These are phyloP conservation scores for Takashimella tepidaria DNA, from an alignment of 1,284 basidiomycete species.

Conservation along the genomic window DNA sequence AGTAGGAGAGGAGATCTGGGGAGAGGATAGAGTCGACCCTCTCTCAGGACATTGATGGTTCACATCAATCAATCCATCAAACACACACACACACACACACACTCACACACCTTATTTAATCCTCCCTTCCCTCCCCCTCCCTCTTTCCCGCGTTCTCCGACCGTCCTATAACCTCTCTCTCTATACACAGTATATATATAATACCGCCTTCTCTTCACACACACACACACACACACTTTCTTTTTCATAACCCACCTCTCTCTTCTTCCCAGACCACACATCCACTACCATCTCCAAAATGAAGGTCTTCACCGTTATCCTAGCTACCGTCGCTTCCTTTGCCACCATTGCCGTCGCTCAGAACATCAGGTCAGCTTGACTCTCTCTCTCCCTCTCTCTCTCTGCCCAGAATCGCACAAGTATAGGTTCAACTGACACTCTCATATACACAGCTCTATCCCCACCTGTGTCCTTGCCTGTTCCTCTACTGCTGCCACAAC, in stretches of 20 bases:
- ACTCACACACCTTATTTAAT: no score
- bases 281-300: conserved; percentile 1
- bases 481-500: conserved; percentile 19
- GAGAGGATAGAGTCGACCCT: no score
- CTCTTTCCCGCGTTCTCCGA: not conserved
- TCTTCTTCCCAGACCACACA: not conserved
- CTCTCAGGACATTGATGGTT: no score
- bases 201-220: not conserved
- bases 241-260: conserved; percentile 45
- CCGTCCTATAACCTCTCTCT: not conserved
- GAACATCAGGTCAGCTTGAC: conserved; percentile 3
- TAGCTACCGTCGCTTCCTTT: not conserved
- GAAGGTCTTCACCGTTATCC: conserved; percentile 3
- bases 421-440: not conserved
- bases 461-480: conserved; percentile 27
- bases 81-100: no score
- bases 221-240: not conserved
- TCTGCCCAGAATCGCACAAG: conserved; percentile 34
- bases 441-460: conserved; percentile 6
- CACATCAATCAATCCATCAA: no score
- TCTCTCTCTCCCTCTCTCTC: conserved; percentile 8
- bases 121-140: no score
- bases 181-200: not conserved
- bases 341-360: not conserved
- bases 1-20: no score